Conservation (phyloP, 192 early-diverging fungal genomes). For the Rhizophagus prolifer region DNA sequence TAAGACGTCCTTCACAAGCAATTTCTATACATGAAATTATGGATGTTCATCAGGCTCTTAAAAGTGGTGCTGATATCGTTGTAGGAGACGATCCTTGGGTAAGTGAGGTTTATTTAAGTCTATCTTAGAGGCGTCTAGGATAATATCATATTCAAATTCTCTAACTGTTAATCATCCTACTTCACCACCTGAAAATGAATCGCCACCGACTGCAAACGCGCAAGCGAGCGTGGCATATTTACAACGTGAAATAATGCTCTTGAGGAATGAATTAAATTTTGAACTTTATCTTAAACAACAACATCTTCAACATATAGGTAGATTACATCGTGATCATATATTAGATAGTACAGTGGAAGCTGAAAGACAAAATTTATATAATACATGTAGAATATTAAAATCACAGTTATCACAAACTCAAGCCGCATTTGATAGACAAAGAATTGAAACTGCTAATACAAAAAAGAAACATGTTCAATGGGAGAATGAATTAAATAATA, state of each 20-base stretch:
- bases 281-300: constrained; percentile 62
- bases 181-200: background rate
- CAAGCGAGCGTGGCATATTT: constrained; percentile 42
- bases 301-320: constrained; percentile 59
- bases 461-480: constrained; percentile 56
- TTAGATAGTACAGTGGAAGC: constrained; percentile 56
- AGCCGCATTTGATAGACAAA: constrained; percentile 45
- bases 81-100: constrained; percentile 44
- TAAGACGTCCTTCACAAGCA: background rate
- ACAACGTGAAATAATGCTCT: constrained; percentile 52
- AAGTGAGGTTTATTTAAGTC: background rate
- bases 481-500: constrained; percentile 52
- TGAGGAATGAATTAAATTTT: constrained; percentile 61
- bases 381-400: constrained; percentile 48
- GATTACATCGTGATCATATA: constrained; percentile 56
- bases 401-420: constrained; percentile 46
- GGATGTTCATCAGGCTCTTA: constrained; percentile 40
- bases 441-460: constrained; percentile 41
- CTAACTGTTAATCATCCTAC: background rate
- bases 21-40: constrained; percentile 39
- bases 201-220: background rate
- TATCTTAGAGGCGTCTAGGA: background rate
- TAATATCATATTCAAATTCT: constrained; percentile 14
- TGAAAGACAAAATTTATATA: constrained; percentile 52
- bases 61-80: constrained; percentile 44